A percentile compares a stretch with the other conserved stretches of the same genome.
phyloP scores from a whole-genome alignment of 192 early-diverging fungal species.

The Gamsiella multidivaricata region DNA sequence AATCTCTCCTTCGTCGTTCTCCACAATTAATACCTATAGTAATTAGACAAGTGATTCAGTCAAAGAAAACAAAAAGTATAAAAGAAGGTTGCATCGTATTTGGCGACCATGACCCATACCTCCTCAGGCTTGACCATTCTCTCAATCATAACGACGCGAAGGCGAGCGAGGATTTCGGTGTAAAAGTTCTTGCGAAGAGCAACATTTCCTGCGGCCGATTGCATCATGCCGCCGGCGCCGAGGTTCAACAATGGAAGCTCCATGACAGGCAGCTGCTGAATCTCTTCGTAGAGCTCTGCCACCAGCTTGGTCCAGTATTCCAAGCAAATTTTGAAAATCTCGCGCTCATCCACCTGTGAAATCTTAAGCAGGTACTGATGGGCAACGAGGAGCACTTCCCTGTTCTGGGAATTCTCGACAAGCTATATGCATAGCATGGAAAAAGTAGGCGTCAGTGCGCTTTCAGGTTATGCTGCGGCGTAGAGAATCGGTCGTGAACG shows the following conservation, averaged over 20 bases:
- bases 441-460: too few species aligned
- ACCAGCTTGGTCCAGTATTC: slow-evolving; percentile 98
- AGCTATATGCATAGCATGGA: slow-evolving; percentile 38
- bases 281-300: slow-evolving; percentile 91
- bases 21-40: slow-evolving; percentile 86
- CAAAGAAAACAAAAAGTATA: too few species aligned
- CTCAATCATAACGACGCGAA: slow-evolving; percentile 98
- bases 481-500: not conserved
- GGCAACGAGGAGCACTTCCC: slow-evolving; percentile 72
- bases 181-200: slow-evolving; percentile 84
- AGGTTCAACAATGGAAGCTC: slow-evolving; percentile 74
- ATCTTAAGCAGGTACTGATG: slow-evolving; percentile 93
- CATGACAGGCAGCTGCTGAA: slow-evolving; percentile 64
- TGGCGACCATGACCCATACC: too few species aligned
- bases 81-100: too few species aligned
- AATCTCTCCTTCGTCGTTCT: slow-evolving; percentile 99
- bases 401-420: slow-evolving; percentile 67
- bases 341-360: slow-evolving; percentile 93
- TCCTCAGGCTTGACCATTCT: slow-evolving; percentile 99
- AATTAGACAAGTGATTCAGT: not conserved
- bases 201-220: slow-evolving; percentile 54
- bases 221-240: slow-evolving; percentile 53
- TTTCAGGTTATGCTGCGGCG: too few species aligned
- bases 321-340: slow-evolving; percentile 97
- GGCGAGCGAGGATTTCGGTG: slow-evolving; percentile 80